Base-by-base conservation (phyloP, 805 yeast genomes). In the Metschnikowia lachancei region DNA sequence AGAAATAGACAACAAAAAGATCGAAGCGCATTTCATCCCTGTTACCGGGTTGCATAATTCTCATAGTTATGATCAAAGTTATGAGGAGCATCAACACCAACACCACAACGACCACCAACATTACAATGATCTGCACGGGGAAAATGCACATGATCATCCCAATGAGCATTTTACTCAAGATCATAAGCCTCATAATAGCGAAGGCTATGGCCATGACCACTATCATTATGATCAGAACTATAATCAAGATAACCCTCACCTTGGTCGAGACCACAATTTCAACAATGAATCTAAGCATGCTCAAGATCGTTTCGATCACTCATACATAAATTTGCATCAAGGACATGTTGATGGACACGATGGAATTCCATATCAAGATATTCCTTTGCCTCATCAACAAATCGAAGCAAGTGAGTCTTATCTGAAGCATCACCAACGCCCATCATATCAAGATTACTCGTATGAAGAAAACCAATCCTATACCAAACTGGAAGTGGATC, bases 21-120 rank as follows among this genome's bases (percentile, higher is more conserved):
- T 36, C 4, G 48, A 43, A 20, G 53, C 53, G 1, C 53, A 49
- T 26, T 50, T 46, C 40, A 43, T 41, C 4, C 50, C 50, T 2
- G 18, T 49, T 24, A 42, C 49, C 14, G 36, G 36, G 12, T 19
- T 35, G 19, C 38, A 29, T 7, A 36, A 29, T 19, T 39, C 24
- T 10, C 39, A 34, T 16, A 31, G 10, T 19, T 22, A 13, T 18
- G 19, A 33, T 33, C 36, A 33, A n/a, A 5, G 17, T 18, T 16
- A 33, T 17, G 36, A 33, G 19, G 33, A 30, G 33, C 33, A 28
- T 22, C 45, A 29, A 30, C 32, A 19, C 19, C 19, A 10, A 35
- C 26, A 36, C 17, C 34, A 16, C 31, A 26, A 37, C 13, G 32
- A 19, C 24, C 43, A 36, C 17, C 35, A 30, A 8, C 45, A 47